phyloP scores from a whole-genome alignment of 75 land plant species.

The Azolla pinnata region DNA sequence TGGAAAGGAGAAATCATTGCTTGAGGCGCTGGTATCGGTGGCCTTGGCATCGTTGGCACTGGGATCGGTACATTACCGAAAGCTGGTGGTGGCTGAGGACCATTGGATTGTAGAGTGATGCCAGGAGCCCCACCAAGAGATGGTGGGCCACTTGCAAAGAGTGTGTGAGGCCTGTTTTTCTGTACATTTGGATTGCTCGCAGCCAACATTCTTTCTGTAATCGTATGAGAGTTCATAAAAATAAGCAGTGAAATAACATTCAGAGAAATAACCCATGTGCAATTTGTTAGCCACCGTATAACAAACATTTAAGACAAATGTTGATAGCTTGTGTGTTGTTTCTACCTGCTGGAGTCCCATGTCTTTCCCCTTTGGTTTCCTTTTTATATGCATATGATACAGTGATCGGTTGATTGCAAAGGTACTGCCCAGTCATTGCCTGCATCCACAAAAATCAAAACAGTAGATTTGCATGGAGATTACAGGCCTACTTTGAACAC shows the following conservation, averaged over 20 bases:
- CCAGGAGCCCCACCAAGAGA: slow-evolving; percentile 32
- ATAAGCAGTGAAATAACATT: background rate
- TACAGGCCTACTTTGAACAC: too few species aligned
- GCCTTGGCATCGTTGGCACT: slow-evolving; percentile 25
- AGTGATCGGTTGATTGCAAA: slow-evolving; percentile 85
- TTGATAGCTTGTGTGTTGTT: background rate
- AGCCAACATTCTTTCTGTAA: slow-evolving; percentile 82
- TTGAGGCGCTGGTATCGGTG: slow-evolving; percentile 36
- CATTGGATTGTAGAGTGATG: slow-evolving; percentile 44
- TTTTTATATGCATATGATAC: slow-evolving; percentile 99
- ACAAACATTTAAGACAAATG: background rate
- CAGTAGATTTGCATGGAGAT: too few species aligned
- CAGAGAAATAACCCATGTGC: background rate
- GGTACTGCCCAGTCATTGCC: slow-evolving; percentile 98
- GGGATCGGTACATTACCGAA: slow-evolving; percentile 18
- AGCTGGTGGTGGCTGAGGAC: slow-evolving; percentile 25
- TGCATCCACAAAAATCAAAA: too few species aligned
- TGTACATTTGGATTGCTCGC: slow-evolving; percentile 69
- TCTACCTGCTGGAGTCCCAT: slow-evolving; percentile 91
- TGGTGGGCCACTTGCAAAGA: slow-evolving; percentile 95
- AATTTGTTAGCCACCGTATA: background rate
- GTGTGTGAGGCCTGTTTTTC: slow-evolving; percentile 80
- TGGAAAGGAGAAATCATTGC: background rate
- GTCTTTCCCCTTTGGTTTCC: slow-evolving; percentile 97
- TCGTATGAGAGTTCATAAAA: background rate